Evolutionary conservation across 2,329 filamentous ascomycete species (phyloP), one percentile per base, ranked within the genome.

Genomic region (Calcarisporium arbuscula): DNA sequence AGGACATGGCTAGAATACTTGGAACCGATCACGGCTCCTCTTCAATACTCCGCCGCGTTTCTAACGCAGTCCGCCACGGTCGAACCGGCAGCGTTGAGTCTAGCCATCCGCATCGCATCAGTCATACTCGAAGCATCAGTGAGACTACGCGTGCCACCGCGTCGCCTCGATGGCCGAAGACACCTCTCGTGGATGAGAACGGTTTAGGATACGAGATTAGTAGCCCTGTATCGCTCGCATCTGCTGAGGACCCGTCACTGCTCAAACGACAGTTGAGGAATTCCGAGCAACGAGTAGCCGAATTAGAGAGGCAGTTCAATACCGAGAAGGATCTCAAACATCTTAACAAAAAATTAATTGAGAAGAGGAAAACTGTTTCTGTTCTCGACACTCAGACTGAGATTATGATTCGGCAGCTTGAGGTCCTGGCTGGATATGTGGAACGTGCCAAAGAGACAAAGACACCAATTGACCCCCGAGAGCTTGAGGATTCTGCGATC

Each of bases 351-450:
- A 90, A 89, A 54, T 67, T 96, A 17, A 73, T 85, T 22, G 89
- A 96, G 60, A 96, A 96, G 66, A 76, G 92, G 39, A 95, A 94
- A 51, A 96, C 92, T 0, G 92, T 98, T 57, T 90, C 90, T 6
- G 85, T 94, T 14, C 69, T 96, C 33, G 90, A 96, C 56, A 90
- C 89, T 1, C 87, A 95, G 60, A 87, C 88, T 32, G 90, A 96
- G 61, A 89, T 96, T 57, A 90, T 95, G 62, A 85, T 96, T 50
- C 82, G 85, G 26, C 88, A 96, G 58, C 69, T 96, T 14, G 87
- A 94, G 53, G 82, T 90, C 23, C 74, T 95, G 50, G 89, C 87
- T 5, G 86, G 89, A 29, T 90, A 92, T 54, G 79, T 95, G 15
- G 84, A 90, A 54, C 78, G 77, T 34, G 88, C 87, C 35, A 95